Percentiles rank a stretch among this genome's conserved stretches.
Conservation (phyloP, 371 early-diverging fungal species). For the Lichtheimia ramosa region DNA sequence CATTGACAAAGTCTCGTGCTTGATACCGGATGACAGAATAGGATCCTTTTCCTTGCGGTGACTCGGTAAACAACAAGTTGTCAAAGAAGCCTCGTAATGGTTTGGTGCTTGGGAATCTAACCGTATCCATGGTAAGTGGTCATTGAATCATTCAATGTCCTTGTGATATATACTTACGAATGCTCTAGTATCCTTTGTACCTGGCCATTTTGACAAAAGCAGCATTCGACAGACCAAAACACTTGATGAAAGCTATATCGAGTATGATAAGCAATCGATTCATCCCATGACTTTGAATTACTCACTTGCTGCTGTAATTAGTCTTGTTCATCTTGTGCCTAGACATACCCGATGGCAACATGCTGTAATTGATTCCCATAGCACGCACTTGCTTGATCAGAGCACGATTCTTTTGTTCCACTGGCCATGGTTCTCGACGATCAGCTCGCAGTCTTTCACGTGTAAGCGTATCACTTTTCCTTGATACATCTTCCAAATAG, state of each 20-base stretch:
- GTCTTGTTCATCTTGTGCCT: slow-evolving; percentile 33
- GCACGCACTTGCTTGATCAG: slow-evolving; percentile 23
- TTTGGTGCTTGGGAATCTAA: slow-evolving; percentile 3
- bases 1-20: slow-evolving; percentile 26
- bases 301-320: slow-evolving; percentile 37
- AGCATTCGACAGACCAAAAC: slow-evolving; percentile 42
- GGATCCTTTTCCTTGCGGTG: slow-evolving; percentile 28
- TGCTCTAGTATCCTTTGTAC: slow-evolving; percentile 34
- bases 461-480: slow-evolving; percentile 35
- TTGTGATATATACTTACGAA: slow-evolving; percentile 21
- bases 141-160: neutral
- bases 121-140: neutral
- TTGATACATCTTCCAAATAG: slow-evolving; percentile 43
- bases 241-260: slow-evolving; percentile 24
- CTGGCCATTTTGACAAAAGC: slow-evolving; percentile 19
- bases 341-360: slow-evolving; percentile 38
- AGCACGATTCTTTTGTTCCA: slow-evolving; percentile 9
- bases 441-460: slow-evolving; percentile 24
- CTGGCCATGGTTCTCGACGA: neutral
- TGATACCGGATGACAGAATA: slow-evolving; percentile 35
- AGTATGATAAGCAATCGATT: too few species aligned
- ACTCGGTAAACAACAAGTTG: slow-evolving; percentile 32
- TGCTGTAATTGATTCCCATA: slow-evolving; percentile 23
- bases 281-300: neutral
- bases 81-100: slow-evolving; percentile 28